Evolutionary conservation across 73 alveolate genomes (phyloP).

Genomic region (Tetrahymena malaccensis): DNA sequence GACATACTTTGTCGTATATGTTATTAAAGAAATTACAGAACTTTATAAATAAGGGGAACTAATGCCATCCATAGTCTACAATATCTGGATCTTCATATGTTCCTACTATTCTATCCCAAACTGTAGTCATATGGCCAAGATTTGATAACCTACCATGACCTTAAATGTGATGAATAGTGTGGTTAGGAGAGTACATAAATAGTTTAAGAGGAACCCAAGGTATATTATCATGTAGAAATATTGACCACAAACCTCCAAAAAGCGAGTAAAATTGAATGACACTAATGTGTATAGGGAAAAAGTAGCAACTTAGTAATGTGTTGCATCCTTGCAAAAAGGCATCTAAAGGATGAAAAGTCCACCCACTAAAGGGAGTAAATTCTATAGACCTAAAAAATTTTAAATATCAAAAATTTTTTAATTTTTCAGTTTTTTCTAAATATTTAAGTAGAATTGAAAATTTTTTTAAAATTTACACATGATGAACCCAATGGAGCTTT

Average conservation of each 20-base stretch:
- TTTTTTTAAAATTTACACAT: background rate
- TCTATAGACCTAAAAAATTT: background rate
- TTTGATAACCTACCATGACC: background rate
- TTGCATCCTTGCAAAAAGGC: background rate
- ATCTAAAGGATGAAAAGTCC: background rate
- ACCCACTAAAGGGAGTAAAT: background rate
- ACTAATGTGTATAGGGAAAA: background rate
- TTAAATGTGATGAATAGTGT: background rate
- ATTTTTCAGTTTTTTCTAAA: background rate
- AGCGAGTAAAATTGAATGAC: background rate
- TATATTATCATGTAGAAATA: background rate
- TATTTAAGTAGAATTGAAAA: background rate
- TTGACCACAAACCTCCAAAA: background rate
- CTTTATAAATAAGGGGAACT: background rate
- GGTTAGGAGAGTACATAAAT: background rate
- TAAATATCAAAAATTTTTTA: background rate
- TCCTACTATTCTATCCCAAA: background rate
- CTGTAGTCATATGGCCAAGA: background rate
- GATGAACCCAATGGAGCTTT: background rate
- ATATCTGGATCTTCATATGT: background rate
- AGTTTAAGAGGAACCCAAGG: background rate
- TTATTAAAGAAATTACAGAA: background rate
- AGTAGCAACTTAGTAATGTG: background rate
- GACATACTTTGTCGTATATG: background rate
- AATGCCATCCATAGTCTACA: background rate